These are phyloP conservation scores for Vitis rupestris DNA, from an alignment of 164 flowering plant genomes.

Conservation along the genomic window DNA sequence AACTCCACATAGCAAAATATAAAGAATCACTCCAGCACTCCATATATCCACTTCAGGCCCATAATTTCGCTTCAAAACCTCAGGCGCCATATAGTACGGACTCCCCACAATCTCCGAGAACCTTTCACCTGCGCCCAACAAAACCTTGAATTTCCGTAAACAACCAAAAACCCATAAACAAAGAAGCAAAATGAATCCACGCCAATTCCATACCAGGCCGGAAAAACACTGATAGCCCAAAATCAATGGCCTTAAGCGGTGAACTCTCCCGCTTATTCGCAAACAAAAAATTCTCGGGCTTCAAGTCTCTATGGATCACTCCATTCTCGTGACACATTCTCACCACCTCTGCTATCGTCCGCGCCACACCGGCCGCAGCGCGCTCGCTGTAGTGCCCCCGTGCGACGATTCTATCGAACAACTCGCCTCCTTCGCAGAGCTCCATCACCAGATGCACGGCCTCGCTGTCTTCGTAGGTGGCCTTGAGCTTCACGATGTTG, in stretches of 20 bases:
- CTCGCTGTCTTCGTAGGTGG: slow-evolving; percentile 85
- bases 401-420: slow-evolving; percentile 92
- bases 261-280: slow-evolving; percentile 88
- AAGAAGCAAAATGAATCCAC: not conserved
- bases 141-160: not conserved
- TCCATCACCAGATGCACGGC: slow-evolving; percentile 95
- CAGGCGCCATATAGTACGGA: slow-evolving; percentile 99
- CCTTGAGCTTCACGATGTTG: slow-evolving; percentile 68
- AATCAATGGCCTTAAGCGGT: slow-evolving; percentile 84
- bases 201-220: slow-evolving; percentile 32
- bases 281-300: slow-evolving; percentile 94
- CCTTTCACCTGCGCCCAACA: slow-evolving; percentile 40
- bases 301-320: slow-evolving; percentile 89
- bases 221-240: slow-evolving; percentile 89
- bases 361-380: slow-evolving; percentile 77
- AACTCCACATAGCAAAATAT: slow-evolving; percentile 83
- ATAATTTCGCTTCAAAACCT: slow-evolving; percentile 88
- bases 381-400: slow-evolving; percentile 90
- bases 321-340: slow-evolving; percentile 92
- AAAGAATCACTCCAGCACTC: slow-evolving; percentile 87
- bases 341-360: slow-evolving; percentile 88
- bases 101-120: slow-evolving; percentile 97
- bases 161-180: not conserved
- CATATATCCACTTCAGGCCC: slow-evolving; percentile 91
- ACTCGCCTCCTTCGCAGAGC: slow-evolving; percentile 97